phyloP scores from a whole-genome alignment of 768 basidiomycete genomes.

The Suillus hirtellus region DNA sequence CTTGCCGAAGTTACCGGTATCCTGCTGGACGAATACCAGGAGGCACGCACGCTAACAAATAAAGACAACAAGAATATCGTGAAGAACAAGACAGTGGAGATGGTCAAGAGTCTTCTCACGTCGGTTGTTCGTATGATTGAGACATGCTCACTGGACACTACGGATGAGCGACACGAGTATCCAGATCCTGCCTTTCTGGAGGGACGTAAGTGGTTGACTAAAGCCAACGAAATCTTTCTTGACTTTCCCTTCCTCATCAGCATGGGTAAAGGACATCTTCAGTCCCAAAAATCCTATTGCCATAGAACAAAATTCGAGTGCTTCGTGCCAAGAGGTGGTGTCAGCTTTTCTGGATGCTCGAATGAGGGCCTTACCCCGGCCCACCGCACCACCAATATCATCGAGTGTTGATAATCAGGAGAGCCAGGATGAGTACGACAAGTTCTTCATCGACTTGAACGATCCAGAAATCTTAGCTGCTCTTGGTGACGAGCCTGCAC shows the following conservation, averaged over 20 bases:
- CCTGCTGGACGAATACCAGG: constrained; percentile 58
- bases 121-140: constrained; percentile 55
- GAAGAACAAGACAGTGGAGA: constrained; percentile 33
- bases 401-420: constrained; percentile 52
- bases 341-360: constrained; percentile 64
- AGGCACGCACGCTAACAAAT: constrained; percentile 23
- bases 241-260: constrained; percentile 36
- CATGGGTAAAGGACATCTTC: constrained; percentile 57
- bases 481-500: constrained; percentile 40
- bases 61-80: constrained; percentile 15
- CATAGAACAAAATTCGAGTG: constrained; percentile 41
- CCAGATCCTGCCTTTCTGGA: constrained; percentile 64
- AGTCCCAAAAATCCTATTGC: constrained; percentile 45
- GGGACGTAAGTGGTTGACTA: constrained; percentile 42
- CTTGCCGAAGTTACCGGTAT: constrained; percentile 55
- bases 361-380: constrained; percentile 44
- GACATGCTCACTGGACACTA: constrained; percentile 39
- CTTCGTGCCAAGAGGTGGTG: constrained; percentile 58
- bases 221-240: constrained; percentile 3
- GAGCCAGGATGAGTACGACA: constrained; percentile 76
- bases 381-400: constrained; percentile 33
- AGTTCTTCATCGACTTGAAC: constrained; percentile 56
- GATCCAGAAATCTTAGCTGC: constrained; percentile 62
- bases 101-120: constrained; percentile 56
- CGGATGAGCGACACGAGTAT: constrained; percentile 41